A percentile compares a stretch with the other conserved stretches of the same genome.
Evolutionary conservation across 768 basidiomycete species (phyloP).

Genomic region (Hysterangium stoloniferum): DNA sequence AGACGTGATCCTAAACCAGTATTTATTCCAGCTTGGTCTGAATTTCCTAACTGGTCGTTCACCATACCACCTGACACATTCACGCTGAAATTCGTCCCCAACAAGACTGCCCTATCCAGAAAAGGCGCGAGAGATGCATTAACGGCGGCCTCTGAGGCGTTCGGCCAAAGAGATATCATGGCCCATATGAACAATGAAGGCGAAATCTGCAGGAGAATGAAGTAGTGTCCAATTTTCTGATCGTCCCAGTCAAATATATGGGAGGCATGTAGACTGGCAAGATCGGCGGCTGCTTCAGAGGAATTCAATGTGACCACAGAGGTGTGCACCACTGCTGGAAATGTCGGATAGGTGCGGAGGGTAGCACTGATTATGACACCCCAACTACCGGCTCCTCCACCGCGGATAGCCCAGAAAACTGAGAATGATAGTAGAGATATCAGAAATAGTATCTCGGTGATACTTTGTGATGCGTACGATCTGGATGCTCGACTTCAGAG

Average conservation of each 20-base stretch:
- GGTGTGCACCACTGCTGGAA: constrained; percentile 16
- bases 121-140: constrained; percentile 18
- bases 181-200: neutral
- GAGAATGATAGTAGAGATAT: neutral
- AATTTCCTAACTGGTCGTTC: neutral
- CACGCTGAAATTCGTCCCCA: constrained; percentile 7
- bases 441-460: neutral
- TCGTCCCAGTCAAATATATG: constrained; percentile 1
- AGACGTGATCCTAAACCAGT: constrained; percentile 10
- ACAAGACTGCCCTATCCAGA: constrained; percentile 13
- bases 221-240: constrained; percentile 3
- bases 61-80: neutral
- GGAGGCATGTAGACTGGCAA: neutral
- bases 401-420: constrained; percentile 18
- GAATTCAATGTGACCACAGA: neutral
- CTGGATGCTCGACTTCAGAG: constrained; percentile 19
- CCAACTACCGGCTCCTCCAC: constrained; percentile 25
- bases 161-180: constrained; percentile 17
- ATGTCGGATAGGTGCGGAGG: constrained; percentile 27
- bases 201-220: constrained; percentile 9
- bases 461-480: constrained; percentile 15
- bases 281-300: neutral
- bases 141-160: constrained; percentile 13
- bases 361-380: constrained; percentile 30
- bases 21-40: neutral